A percentile compares a stretch with the other conserved stretches of the same genome.
phyloP scores from a whole-genome alignment of 202 grass and related monocot genomes.

The Brachypodium distachyon region DNA sequence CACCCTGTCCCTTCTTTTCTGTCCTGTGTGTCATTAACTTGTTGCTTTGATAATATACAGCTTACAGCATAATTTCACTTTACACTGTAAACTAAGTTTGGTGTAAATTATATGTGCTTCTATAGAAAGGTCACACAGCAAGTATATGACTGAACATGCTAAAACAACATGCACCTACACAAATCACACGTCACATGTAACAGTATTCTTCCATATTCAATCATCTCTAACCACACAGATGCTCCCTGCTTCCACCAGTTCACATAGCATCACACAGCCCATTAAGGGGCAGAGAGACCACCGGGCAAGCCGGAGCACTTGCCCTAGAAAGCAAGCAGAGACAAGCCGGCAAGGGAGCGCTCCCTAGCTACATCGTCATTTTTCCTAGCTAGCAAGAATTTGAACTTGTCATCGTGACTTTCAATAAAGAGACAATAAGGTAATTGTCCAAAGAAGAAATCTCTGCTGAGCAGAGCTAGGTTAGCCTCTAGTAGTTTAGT shows the following conservation, averaged over 20 bases:
- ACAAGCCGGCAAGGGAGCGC: not conserved
- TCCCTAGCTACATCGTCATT: not conserved
- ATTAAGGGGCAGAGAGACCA: not conserved
- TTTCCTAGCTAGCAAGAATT: not conserved
- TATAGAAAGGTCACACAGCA: not conserved
- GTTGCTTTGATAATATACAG: not conserved
- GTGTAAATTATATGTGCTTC: not conserved
- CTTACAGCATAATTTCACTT: not conserved
- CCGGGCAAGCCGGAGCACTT: not conserved
- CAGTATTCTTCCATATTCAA: constrained; percentile 1
- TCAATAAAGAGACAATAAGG: not conserved
- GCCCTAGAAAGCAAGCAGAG: not conserved
- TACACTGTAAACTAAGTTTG: not conserved
- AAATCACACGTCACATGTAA: not conserved
- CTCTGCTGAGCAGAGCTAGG: not conserved
- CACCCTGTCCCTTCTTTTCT: not conserved
- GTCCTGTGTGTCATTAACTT: not conserved
- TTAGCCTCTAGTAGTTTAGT: not conserved
- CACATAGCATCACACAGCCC: not conserved
- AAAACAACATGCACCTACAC: not conserved
- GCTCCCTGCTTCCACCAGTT: not conserved
- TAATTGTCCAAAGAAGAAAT: not conserved
- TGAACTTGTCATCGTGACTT: not conserved
- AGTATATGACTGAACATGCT: not conserved
- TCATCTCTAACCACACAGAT: constrained; percentile 1